Evolutionary conservation across 192 early-diverging fungal species (phyloP).

Genomic region (Backusella macrospora): DNA sequence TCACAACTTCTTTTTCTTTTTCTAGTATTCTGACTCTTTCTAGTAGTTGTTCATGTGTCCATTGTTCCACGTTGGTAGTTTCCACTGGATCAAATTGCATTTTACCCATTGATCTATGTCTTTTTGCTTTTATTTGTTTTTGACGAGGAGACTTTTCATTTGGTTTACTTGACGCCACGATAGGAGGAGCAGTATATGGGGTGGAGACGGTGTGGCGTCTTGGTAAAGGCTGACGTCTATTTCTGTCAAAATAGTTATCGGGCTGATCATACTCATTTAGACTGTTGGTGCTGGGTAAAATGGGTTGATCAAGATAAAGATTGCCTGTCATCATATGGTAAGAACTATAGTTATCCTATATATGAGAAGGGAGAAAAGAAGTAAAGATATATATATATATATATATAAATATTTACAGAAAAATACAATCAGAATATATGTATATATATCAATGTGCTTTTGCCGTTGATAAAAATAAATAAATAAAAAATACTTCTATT

Average conservation of each 20-base stretch:
- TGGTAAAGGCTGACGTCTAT: constrained; percentile 18
- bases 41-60: constrained; percentile 28
- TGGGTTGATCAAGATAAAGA: constrained; percentile 6
- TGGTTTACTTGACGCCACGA: constrained; percentile 1
- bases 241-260: not conserved
- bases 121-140: constrained; percentile 12
- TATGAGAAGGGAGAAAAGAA: not conserved
- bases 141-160: not conserved
- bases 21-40: constrained; percentile 28
- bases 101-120: constrained; percentile 27
- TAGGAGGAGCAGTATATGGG: constrained; percentile 21
- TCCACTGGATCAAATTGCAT: constrained; percentile 1
- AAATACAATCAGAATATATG: too few species aligned
- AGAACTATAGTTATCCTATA: not conserved
- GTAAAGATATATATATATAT: too few species aligned
- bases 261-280: not conserved
- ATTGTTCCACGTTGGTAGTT: constrained; percentile 17
- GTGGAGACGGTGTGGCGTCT: constrained; percentile 34
- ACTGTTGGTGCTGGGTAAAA: not conserved
- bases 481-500: not conserved
- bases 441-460: not conserved
- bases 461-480: not conserved
- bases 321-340: not conserved
- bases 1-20: constrained; percentile 27
- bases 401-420: not conserved